Evolutionary conservation across 768 basidiomycete species (phyloP).

Genomic region (Rhizopogon salebrosus): DNA sequence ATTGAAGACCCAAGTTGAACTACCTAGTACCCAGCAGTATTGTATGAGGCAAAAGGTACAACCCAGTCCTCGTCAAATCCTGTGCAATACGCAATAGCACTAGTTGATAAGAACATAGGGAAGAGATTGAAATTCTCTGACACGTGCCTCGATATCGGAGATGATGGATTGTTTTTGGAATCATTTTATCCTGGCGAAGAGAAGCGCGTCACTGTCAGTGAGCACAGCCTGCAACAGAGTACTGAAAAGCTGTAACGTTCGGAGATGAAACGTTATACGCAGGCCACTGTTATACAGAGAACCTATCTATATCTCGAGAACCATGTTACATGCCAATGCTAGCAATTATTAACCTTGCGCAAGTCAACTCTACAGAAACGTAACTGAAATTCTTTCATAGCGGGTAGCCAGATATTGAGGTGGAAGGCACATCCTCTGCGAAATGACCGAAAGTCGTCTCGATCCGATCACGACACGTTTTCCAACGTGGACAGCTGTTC

Average conservation of each 20-base stretch:
- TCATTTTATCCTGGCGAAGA: neutral
- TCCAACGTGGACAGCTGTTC: neutral
- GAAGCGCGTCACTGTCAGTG: neutral
- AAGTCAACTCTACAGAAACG: neutral
- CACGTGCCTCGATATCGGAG: neutral
- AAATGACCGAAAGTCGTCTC: neutral
- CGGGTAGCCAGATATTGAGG: neutral
- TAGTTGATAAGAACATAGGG: neutral
- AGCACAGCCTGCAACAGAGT: neutral
- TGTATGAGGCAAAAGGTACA: neutral
- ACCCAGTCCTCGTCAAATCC: neutral
- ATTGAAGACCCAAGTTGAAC: too few species aligned
- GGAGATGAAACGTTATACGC: too few species aligned
- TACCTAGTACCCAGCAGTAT: neutral
- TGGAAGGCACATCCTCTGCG: neutral
- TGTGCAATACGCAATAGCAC: neutral
- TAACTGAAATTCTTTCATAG: neutral
- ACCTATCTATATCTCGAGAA: neutral
- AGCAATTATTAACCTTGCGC: neutral
- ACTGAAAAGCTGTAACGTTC: neutral
- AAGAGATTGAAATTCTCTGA: neutral
- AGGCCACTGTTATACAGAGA: neutral
- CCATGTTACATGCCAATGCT: too few species aligned
- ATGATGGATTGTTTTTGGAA: too few species aligned
- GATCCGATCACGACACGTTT: neutral